Conservation (phyloP, 2,329 filamentous ascomycete genomes). For the Trematosphaeria pertusa region DNA sequence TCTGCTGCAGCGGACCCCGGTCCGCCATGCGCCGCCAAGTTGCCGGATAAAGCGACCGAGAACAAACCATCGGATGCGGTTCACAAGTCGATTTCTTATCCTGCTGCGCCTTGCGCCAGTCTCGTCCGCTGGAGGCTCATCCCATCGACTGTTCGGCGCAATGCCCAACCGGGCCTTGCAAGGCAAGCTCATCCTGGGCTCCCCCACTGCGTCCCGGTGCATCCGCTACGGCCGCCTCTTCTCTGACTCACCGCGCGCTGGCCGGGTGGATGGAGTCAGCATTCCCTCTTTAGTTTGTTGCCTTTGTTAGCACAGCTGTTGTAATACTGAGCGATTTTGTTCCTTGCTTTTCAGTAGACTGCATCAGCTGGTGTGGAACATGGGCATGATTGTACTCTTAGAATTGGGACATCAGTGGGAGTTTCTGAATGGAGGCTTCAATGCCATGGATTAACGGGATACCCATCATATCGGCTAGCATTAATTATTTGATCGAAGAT, state of each 20-base stretch:
- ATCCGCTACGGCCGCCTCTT: conserved; percentile 24
- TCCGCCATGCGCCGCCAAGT: conserved; percentile 24
- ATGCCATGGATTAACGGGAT: conserved; percentile 23
- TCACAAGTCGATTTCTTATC: conserved; percentile 10
- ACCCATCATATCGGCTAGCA: conserved; percentile 20
- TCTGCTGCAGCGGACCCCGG: conserved; percentile 30
- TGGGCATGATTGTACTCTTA: conserved; percentile 25
- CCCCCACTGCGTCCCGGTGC: conserved; percentile 18
- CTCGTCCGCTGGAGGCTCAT: conserved; percentile 19
- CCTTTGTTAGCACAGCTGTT: conserved; percentile 33
- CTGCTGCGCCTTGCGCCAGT: conserved; percentile 22
- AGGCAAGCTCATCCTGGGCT: conserved; percentile 17
- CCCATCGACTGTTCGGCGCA: conserved; percentile 17
- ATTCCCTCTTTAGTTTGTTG: conserved; percentile 34
- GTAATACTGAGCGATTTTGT: conserved; percentile 45
- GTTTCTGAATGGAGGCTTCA: conserved; percentile 13
- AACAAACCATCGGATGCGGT: conserved; percentile 23
- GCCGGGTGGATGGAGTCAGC: conserved; percentile 43
- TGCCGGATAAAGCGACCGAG: conserved; percentile 26
- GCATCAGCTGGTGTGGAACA: conserved; percentile 43
- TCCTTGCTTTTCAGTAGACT: conserved; percentile 31
- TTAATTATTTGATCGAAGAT: conserved; percentile 22
- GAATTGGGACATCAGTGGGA: conserved; percentile 20
- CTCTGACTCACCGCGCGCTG: conserved; percentile 45
- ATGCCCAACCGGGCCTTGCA: conserved; percentile 15